phyloP scores from a whole-genome alignment of 768 basidiomycete species.

The Lanmaoa rubissima region DNA sequence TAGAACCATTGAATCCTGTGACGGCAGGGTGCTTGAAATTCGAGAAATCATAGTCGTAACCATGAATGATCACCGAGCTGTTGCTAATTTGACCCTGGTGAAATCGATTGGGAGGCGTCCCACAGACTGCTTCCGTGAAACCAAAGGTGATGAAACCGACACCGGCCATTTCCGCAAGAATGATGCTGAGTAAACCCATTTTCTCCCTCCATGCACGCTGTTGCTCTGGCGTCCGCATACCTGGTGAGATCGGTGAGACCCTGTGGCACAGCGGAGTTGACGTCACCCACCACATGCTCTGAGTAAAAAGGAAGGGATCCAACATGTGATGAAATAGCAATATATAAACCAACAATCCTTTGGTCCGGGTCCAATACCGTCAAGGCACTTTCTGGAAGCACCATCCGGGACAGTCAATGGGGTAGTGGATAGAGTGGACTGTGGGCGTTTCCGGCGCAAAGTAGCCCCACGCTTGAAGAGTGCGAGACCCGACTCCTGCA shows the following conservation, averaged over 20 bases:
- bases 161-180: constrained; percentile 79
- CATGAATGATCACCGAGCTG: constrained; percentile 89
- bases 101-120: constrained; percentile 79
- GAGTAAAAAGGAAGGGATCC: constrained; percentile 78
- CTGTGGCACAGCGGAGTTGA: background rate
- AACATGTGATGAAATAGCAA: constrained; percentile 80
- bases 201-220: constrained; percentile 99
- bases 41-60: constrained; percentile 89
- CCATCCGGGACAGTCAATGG: constrained; percentile 37
- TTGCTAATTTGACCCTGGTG: constrained; percentile 75
- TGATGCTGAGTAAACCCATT: constrained; percentile 86
- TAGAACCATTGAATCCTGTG: constrained; percentile 66
- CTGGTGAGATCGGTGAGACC: constrained; percentile 38
- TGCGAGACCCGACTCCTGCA: constrained; percentile 88
- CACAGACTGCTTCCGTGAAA: constrained; percentile 93
- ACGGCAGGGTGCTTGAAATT: constrained; percentile 81
- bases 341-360: constrained; percentile 96
- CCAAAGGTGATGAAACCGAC: constrained; percentile 99
- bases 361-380: constrained; percentile 80
- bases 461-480: constrained; percentile 87
- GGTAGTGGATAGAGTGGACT: constrained; percentile 40
- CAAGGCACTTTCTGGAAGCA: constrained; percentile 54
- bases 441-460: constrained; percentile 64
- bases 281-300: constrained; percentile 67
- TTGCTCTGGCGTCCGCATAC: constrained; percentile 86